Conservation (phyloP, 2,329 filamentous ascomycete genomes). For the Sclerotinia subarctica region DNA sequence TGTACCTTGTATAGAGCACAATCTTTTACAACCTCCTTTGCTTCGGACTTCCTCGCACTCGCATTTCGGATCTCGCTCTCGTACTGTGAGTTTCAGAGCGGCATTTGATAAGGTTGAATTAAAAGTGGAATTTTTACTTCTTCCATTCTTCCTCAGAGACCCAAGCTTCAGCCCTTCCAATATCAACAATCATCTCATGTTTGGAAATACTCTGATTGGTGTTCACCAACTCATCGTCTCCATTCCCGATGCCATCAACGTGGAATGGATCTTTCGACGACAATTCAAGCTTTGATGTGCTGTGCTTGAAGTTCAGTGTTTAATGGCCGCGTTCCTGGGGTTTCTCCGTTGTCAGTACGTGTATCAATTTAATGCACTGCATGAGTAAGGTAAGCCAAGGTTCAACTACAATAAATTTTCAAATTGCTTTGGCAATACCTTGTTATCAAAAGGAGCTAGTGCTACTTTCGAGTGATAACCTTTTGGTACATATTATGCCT, state of each 20-base stretch:
- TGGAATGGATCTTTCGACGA: not conserved
- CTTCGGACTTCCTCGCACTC: not conserved
- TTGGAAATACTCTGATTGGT: too few species aligned
- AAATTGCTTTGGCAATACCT: not conserved
- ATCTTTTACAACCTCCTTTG: not conserved
- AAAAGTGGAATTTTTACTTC: not conserved
- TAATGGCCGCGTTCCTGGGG: not conserved
- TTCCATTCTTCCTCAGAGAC: not conserved
- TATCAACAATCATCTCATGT: too few species aligned
- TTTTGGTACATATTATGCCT: not conserved
- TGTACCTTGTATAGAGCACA: too few species aligned
- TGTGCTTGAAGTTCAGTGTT: not conserved
- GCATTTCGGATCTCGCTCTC: not conserved
- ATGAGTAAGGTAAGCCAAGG: not conserved
- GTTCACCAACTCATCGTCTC: not conserved
- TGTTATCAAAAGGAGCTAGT: not conserved
- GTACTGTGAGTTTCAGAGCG: too few species aligned
- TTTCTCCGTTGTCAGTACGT: not conserved
- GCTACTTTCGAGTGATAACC: not conserved
- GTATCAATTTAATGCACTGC: not conserved
- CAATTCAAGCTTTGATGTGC: not conserved
- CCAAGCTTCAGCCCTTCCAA: too few species aligned
- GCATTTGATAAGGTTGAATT: not conserved
- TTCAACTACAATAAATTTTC: too few species aligned
- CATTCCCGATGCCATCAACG: not conserved